These are phyloP conservation scores for Diaporthe vexans DNA, from an alignment of 2,329 filamentous ascomycete genomes.

Conservation along the genomic window DNA sequence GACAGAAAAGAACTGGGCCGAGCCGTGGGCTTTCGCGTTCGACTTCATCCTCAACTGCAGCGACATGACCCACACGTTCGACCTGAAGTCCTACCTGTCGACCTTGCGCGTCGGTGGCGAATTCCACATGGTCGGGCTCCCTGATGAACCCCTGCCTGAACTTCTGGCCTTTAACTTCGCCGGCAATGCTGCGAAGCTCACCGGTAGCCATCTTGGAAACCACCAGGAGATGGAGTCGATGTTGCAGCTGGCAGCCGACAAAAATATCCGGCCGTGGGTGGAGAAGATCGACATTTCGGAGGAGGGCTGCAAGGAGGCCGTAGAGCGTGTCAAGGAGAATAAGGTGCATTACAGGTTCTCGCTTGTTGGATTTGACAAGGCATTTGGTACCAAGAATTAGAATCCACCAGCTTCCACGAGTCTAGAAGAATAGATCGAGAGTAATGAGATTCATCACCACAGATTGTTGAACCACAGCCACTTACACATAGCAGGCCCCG, in stretches of 20 bases:
- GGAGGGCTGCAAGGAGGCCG: conserved; percentile 77
- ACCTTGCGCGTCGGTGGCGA: conserved; percentile 66
- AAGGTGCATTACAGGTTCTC: conserved; percentile 82
- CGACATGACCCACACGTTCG: conserved; percentile 66
- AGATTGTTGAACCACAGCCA: too few relatives aligned
- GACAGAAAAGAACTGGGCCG: conserved; percentile 68
- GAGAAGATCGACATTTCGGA: conserved; percentile 46
- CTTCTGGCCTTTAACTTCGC: conserved; percentile 59
- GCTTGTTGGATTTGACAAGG: conserved; percentile 76
- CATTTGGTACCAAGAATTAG: conserved; percentile 57
- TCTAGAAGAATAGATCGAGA: neutral
- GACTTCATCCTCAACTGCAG: conserved; percentile 66
- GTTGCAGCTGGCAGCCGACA: conserved; percentile 71
- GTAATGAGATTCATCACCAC: neutral
- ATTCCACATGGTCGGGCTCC: conserved; percentile 71
- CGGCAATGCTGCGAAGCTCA: conserved; percentile 54
- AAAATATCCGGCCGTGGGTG: conserved; percentile 52
- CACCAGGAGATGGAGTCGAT: conserved; percentile 71
- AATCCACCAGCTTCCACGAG: neutral
- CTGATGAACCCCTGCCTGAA: conserved; percentile 62
- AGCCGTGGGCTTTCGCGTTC: conserved; percentile 64
- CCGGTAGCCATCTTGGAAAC: conserved; percentile 71
- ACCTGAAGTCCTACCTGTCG: conserved; percentile 65
- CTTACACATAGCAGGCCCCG: too few relatives aligned
- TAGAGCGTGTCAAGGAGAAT: conserved; percentile 77